These are phyloP conservation scores for Aspergillus luchuensis DNA, from an alignment of 2,329 filamentous ascomycete genomes.

Conservation along the genomic window DNA sequence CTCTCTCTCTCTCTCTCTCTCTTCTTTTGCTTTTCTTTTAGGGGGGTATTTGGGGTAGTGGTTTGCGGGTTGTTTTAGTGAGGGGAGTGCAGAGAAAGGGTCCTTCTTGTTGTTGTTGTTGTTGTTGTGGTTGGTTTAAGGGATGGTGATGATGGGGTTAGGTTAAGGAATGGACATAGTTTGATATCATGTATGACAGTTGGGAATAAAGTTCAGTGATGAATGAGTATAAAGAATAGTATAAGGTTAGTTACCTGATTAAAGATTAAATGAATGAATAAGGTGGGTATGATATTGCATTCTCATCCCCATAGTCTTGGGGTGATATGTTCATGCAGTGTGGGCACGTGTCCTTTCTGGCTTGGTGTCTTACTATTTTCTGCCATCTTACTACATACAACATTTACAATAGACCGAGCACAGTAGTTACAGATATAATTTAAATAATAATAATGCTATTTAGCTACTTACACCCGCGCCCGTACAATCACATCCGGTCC, in stretches of 20 bases:
- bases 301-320: background rate
- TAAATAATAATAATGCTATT: no score
- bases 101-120: background rate
- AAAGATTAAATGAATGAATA: background rate
- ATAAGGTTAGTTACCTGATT: no score
- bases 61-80: background rate
- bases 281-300: background rate
- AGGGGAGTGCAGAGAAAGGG: no score
- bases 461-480: no score
- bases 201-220: background rate
- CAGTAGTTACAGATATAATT: background rate
- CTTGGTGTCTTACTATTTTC: background rate
- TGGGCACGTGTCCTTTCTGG: conserved; percentile 1
- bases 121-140: background rate
- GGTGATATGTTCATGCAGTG: background rate
- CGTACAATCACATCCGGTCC: conserved; percentile 38
- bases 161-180: background rate
- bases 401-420: background rate
- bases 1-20: background rate
- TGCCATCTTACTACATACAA: background rate
- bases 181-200: background rate
- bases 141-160: background rate
- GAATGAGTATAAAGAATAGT: background rate
- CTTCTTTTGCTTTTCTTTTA: background rate
- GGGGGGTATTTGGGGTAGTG: background rate